Evolutionary conservation across 2,329 filamentous ascomycete species (phyloP), one percentile per base, ranked within the genome.

Genomic region (Zymoseptoria pseudotritici): DNA sequence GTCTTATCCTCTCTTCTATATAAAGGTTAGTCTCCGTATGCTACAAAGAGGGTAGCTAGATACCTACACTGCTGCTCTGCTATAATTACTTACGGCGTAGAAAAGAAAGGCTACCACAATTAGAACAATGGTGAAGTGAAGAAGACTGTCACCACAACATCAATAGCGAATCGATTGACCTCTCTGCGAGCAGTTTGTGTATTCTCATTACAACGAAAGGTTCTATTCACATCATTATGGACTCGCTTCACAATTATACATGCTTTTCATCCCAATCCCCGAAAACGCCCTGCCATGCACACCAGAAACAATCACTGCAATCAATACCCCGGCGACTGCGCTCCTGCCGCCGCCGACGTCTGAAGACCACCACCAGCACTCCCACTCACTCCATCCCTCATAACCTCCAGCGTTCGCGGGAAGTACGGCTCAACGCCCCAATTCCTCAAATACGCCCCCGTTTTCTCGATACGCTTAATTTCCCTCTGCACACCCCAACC

Each of bases 381-480:
- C 17, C 22, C 50, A 52, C 50, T 52, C 20, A 21, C 52, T 26
- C 71, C 71, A 29, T 71, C 70, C 10, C 71, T 63, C 80, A 82
- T 82, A 24, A 78, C 73, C 31, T 80, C 79, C 24, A 82, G 72
- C 17, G 79, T 81, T 22, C 73, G 70, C 4, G 80, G 79, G 69
- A 82, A 82, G 69, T 82, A 82, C 4, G 78, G 78, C 70, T 82
- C 79, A 22, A 82, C 75, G 53, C 80, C 80, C 69, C 78, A 80
- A 36, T 79, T 80, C 62, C 76, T 71, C 51, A 82, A 71, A 61
- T 81, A 82, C 49, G 73, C 75, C 19, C 79, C 80, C 8, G 80
- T 82, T 76, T 82, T 82, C 72, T 82, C 80, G 61, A 82, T 80
- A 56, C 80, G 73, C 76, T 82, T 82, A 65, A 82, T 79, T 68